phyloP scores from a whole-genome alignment of 2,329 filamentous ascomycete genomes.

The Talaromyces sp. region DNA sequence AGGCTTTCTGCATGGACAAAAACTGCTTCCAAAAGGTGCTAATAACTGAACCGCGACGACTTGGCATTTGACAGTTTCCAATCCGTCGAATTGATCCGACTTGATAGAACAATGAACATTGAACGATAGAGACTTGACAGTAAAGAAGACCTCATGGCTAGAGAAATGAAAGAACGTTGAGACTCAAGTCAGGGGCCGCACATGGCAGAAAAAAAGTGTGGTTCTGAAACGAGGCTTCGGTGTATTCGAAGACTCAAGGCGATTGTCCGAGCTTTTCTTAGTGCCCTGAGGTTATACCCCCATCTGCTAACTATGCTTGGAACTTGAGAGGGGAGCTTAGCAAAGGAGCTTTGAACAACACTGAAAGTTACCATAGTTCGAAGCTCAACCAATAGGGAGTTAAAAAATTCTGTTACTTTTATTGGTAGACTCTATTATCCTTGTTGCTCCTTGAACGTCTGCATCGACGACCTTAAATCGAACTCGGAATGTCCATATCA shows the following conservation, averaged over 20 bases:
- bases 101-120: not conserved
- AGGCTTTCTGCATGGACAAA: not conserved
- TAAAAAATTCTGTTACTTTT: not conserved
- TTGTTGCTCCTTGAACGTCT: not conserved
- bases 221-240: not conserved
- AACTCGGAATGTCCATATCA: not conserved
- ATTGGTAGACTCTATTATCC: not conserved
- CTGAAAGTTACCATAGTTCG: not conserved
- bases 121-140: not conserved
- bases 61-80: not conserved
- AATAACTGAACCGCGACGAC: not conserved
- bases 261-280: not conserved
- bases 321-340: not conserved
- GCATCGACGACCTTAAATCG: not conserved
- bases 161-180: not conserved
- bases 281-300: not conserved
- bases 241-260: not conserved
- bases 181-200: not conserved
- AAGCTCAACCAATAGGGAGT: not conserved
- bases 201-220: not conserved
- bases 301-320: not conserved
- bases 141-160: not conserved
- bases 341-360: not conserved
- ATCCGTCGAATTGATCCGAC: not conserved
- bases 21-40: not conserved